phyloP scores from a whole-genome alignment of 1,284 basidiomycete genomes.

The Irpex sp. region DNA sequence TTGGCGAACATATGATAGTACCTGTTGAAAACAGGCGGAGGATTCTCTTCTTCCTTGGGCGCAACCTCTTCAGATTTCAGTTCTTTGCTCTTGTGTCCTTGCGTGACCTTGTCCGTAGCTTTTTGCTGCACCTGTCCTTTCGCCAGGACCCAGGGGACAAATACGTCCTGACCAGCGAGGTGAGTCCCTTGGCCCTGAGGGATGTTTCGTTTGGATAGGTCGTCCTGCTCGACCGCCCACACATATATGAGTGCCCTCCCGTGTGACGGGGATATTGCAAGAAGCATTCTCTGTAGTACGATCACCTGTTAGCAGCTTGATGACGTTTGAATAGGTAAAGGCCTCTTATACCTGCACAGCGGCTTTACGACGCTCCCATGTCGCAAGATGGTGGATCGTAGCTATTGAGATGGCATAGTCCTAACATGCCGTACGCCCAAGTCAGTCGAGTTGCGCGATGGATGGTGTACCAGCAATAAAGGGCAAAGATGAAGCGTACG shows the following conservation, averaged over 20 bases:
- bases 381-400: constrained; percentile 91
- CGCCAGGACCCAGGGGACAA: constrained; percentile 66
- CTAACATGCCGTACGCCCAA: constrained; percentile 34
- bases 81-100: constrained; percentile 4
- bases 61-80: constrained; percentile 2
- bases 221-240: constrained; percentile 97
- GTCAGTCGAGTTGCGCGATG: background rate
- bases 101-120: constrained; percentile 8
- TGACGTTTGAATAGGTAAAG: no score
- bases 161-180: constrained; percentile 50
- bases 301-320: background rate
- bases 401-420: constrained; percentile 94
- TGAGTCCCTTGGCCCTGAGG: constrained; percentile 24
- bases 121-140: constrained; percentile 16
- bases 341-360: constrained; percentile 58
- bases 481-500: constrained; percentile 26
- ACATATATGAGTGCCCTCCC: constrained; percentile 91
- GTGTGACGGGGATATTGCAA: constrained; percentile 54
- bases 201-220: constrained; percentile 67
- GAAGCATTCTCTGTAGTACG: constrained; percentile 52
- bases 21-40: constrained; percentile 60
- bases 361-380: constrained; percentile 59
- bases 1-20: constrained; percentile 92
- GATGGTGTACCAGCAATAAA: background rate
- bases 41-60: constrained; percentile 4